These are phyloP conservation scores for Parachaetomium inaequale DNA, from an alignment of 495 filamentous ascomycete species.

Conservation along the genomic window DNA sequence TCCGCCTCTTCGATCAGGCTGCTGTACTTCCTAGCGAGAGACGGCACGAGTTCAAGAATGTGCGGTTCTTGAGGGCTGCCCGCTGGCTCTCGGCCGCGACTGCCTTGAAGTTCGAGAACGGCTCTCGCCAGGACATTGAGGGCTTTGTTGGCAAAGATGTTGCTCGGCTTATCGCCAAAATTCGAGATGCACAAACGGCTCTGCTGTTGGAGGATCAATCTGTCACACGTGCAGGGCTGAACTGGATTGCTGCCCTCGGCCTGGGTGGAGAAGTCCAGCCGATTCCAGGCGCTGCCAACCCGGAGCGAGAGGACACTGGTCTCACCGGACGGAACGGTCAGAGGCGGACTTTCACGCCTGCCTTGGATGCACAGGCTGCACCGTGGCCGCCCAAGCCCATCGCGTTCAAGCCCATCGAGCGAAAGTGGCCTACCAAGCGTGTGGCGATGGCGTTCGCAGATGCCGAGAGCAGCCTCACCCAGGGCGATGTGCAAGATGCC, in stretches of 20 bases:
- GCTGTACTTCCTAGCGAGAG: slow-evolving; percentile 27
- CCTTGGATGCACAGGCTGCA: neutral
- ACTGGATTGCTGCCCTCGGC: slow-evolving; percentile 16
- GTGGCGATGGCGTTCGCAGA: neutral
- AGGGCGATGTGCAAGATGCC: neutral
- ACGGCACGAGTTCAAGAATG: slow-evolving; percentile 23
- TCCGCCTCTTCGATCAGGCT: slow-evolving; percentile 20
- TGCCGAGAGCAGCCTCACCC: neutral
- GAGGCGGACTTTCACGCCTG: neutral
- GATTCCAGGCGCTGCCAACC: too few relatives aligned
- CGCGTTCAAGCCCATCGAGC: too few relatives aligned
- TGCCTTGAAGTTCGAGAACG: slow-evolving; percentile 16
- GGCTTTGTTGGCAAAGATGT: slow-evolving; percentile 18
- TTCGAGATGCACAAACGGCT: neutral
- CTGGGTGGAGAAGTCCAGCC: neutral
- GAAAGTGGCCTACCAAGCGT: neutral
- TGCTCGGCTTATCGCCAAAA: slow-evolving; percentile 14
- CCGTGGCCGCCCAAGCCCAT: neutral
- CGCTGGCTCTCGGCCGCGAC: slow-evolving; percentile 28
- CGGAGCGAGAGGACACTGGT: neutral
- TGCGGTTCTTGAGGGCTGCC: slow-evolving; percentile 24
- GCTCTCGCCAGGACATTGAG: slow-evolving; percentile 8
- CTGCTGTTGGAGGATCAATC: neutral
- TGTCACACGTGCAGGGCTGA: neutral
- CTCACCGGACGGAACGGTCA: neutral